A percentile compares a stretch with the other conserved stretches of the same genome.
These are phyloP conservation scores for Aegle marmelos DNA, from an alignment of 345 rosid species.

Conservation along the genomic window DNA sequence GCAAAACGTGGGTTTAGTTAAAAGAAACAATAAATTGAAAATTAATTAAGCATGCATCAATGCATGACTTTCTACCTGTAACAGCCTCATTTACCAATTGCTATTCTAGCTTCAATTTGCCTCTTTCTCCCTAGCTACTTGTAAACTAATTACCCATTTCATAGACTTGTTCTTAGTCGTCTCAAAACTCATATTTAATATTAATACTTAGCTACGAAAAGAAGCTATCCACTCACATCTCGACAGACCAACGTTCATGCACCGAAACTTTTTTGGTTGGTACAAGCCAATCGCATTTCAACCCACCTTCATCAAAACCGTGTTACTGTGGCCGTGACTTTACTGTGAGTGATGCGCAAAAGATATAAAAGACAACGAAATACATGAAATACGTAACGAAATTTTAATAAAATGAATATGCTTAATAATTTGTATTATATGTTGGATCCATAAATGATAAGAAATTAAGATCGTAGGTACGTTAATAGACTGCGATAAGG, in stretches of 20 bases:
- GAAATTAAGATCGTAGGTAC: neutral
- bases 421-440: no score
- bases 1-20: neutral
- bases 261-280: neutral
- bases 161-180: neutral
- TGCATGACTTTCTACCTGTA: neutral
- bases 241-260: neutral
- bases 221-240: neutral
- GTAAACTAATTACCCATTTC: neutral
- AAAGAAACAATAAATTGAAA: neutral
- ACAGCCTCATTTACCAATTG: neutral
- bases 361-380: no score
- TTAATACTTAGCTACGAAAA: neutral
- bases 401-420: no score
- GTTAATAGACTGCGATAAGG: neutral
- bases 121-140: neutral
- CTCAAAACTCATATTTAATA: neutral
- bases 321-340: no score
- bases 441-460: no score
- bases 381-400: no score
- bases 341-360: no score
- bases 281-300: neutral
- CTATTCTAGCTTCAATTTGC: neutral
- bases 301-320: neutral
- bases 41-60: neutral